phyloP scores from a whole-genome alignment of 2,329 filamentous ascomycete species.

The Alternaria gansuensis region DNA sequence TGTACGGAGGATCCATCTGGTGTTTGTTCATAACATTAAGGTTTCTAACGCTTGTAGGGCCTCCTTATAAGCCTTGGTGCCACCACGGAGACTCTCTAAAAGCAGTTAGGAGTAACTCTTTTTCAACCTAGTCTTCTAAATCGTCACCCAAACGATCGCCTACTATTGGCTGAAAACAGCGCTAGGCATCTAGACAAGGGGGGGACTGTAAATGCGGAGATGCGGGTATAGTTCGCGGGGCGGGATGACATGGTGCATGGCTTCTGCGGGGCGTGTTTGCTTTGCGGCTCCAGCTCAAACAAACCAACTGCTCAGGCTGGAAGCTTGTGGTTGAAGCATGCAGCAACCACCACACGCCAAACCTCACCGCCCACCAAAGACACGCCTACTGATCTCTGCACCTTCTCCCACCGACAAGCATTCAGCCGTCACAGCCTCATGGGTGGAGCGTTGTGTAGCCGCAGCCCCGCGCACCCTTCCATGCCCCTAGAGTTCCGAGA shows the following conservation, averaged over 20 bases:
- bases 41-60: too few species aligned
- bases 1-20: too few species aligned
- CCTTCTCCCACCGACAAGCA: background rate
- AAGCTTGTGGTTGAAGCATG: background rate
- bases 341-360: background rate
- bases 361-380: background rate
- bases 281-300: constrained; percentile 10
- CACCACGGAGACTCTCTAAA: too few species aligned
- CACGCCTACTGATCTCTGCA: background rate
- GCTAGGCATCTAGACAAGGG: too few species aligned
- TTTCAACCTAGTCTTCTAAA: too few species aligned
- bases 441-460: background rate
- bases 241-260: constrained; percentile 8
- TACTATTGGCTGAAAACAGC: too few species aligned
- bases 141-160: too few species aligned
- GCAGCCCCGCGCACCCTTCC: background rate
- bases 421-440: background rate
- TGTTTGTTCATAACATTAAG: too few species aligned
- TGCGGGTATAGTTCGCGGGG: constrained; percentile 2
- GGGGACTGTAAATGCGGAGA: background rate
- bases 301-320: background rate
- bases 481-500: background rate
- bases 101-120: too few species aligned
- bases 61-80: too few species aligned
- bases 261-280: constrained; percentile 10